Conservation (phyloP, 2,329 filamentous ascomycete species). For the Paraphaeosphaeria minitans region DNA sequence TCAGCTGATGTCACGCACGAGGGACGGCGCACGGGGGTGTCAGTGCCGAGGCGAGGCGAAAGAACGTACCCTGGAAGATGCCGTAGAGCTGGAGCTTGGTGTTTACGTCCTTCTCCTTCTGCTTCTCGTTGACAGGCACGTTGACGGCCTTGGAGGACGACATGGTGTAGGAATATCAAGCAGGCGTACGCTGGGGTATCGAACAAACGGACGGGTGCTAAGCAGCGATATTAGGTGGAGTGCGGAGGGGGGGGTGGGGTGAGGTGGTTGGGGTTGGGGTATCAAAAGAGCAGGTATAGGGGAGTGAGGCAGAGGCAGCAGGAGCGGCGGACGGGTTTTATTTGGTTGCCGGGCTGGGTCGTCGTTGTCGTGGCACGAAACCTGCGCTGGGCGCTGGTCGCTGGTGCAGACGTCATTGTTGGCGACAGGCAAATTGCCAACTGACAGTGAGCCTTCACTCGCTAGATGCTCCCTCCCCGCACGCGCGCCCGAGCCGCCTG, state of each 20-base stretch:
- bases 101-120: constrained; percentile 85
- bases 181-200: constrained; percentile 13
- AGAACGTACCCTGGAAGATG: constrained; percentile 69
- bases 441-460: neutral
- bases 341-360: constrained; percentile 10
- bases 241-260: neutral
- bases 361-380: constrained; percentile 14
- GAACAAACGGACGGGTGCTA: constrained; percentile 5
- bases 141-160: constrained; percentile 60
- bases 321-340: constrained; percentile 10
- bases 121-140: constrained; percentile 71
- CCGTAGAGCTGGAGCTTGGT: constrained; percentile 94
- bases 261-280: too few relatives aligned
- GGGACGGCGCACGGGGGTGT: neutral
- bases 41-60: neutral
- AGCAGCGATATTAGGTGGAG: neutral
- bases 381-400: neutral
- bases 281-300: constrained; percentile 10
- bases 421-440: constrained; percentile 10
- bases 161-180: constrained; percentile 13
- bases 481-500: neutral
- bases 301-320: neutral
- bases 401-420: constrained; percentile 9
- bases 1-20: constrained; percentile 19
- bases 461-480: constrained; percentile 1